These are phyloP conservation scores for Aspergillus japonicus DNA, from an alignment of 2,329 filamentous ascomycete species.

Conservation along the genomic window DNA sequence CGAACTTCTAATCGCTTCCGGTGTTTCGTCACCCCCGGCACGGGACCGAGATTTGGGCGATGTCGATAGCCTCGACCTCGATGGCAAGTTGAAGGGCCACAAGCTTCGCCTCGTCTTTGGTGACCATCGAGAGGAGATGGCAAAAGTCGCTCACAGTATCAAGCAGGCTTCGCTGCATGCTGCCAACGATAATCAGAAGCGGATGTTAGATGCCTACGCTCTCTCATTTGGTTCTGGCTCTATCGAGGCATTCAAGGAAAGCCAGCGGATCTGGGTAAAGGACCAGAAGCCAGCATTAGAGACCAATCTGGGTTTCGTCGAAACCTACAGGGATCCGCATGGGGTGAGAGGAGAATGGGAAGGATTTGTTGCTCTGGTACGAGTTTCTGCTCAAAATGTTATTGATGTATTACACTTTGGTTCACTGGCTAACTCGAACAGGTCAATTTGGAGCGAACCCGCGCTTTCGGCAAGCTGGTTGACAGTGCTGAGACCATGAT, in stretches of 20 bases:
- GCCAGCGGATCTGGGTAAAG: constrained; percentile 77
- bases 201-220: constrained; percentile 72
- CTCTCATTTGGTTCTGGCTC: constrained; percentile 74
- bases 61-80: constrained; percentile 60
- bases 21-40: constrained; percentile 57
- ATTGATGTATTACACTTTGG: not conserved
- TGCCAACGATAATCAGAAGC: constrained; percentile 70
- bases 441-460: constrained; percentile 85
- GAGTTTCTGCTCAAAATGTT: constrained; percentile 8
- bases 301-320: constrained; percentile 79
- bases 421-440: constrained; percentile 12
- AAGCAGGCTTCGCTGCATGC: constrained; percentile 67
- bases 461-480: constrained; percentile 82
- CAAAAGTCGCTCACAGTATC: constrained; percentile 62
- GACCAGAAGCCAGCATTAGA: constrained; percentile 80
- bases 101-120: constrained; percentile 71
- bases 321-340: constrained; percentile 80
- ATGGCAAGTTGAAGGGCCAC: constrained; percentile 63
- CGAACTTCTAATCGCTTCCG: constrained; percentile 74
- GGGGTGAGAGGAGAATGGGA: constrained; percentile 83
- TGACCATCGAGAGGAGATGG: constrained; percentile 72
- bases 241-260: constrained; percentile 74
- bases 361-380: constrained; percentile 68
- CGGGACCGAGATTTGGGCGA: constrained; percentile 69
- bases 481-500: constrained; percentile 78